Evolutionary conservation across 805 yeast genomes (phyloP).

Genomic region (Wickerhamomyces alni): DNA sequence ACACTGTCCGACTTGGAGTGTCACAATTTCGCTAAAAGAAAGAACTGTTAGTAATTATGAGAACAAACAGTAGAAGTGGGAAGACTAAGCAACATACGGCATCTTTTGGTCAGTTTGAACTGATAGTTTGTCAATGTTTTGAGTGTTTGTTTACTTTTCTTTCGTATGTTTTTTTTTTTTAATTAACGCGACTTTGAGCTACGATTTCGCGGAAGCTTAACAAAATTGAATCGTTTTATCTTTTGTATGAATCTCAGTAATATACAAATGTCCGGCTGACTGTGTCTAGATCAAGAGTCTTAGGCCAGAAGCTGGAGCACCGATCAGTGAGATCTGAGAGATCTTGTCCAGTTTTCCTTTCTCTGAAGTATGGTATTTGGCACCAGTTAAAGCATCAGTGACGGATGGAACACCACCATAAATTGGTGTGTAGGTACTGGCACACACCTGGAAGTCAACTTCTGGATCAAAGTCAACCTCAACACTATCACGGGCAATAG

Average conservation of each 20-base stretch:
- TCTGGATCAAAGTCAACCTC: constrained; percentile 90
- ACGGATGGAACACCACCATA: constrained; percentile 67
- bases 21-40: constrained; percentile 49
- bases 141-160: not conserved
- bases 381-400: constrained; percentile 83
- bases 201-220: no score
- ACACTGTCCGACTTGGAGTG: constrained; percentile 85
- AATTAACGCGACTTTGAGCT: no score
- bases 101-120: no score
- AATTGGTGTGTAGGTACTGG: constrained; percentile 82
- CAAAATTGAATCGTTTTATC: not conserved
- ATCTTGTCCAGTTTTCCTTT: constrained; percentile 77
- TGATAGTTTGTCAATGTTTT: no score
- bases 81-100: no score
- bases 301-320: constrained; percentile 89
- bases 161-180: not conserved
- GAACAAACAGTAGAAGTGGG: no score
- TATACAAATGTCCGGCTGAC: not conserved
- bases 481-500: constrained; percentile 76
- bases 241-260: not conserved
- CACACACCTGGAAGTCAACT: constrained; percentile 87
- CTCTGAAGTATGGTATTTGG: constrained; percentile 70
- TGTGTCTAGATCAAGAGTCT: constrained; percentile 32
- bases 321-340: constrained; percentile 72
- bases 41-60: not conserved